These are phyloP conservation scores for Fusarium floridanum DNA, from an alignment of 2,329 filamentous ascomycete species.

Conservation along the genomic window DNA sequence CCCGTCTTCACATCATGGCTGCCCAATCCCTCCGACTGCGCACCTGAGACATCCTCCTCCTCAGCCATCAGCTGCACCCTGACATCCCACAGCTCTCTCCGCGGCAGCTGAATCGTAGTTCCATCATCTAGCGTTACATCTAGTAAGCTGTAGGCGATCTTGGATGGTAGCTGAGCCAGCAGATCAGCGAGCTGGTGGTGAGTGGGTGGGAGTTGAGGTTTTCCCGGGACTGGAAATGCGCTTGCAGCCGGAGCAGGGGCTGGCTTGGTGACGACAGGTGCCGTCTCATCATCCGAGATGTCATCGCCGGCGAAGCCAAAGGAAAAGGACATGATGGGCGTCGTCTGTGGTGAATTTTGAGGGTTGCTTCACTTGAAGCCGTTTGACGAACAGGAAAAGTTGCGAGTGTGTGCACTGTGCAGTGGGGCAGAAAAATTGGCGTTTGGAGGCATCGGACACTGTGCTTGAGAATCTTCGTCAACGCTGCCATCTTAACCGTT, in stretches of 20 bases:
- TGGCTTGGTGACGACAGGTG: conserved; percentile 33
- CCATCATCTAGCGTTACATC: conserved; percentile 70
- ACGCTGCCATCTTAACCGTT: conserved; percentile 24
- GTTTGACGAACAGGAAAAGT: conserved; percentile 30
- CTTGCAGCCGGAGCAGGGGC: conserved; percentile 45
- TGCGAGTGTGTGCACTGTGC: conserved; percentile 45
- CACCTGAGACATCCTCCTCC: conserved; percentile 61
- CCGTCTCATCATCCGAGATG: conserved; percentile 62
- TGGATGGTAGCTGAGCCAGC: conserved; percentile 75
- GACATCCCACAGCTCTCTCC: conserved; percentile 85
- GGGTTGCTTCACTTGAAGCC: conserved; percentile 10
- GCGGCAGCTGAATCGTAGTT: conserved; percentile 68
- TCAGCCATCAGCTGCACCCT: conserved; percentile 85
- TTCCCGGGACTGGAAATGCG: conserved; percentile 73
- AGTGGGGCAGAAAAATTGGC: conserved; percentile 37
- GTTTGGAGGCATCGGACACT: conserved; percentile 30
- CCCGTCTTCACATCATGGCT: conserved; percentile 83
- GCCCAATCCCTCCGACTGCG: conserved; percentile 64
- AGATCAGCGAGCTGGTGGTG: conserved; percentile 64
- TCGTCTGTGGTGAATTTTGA: conserved; percentile 8
- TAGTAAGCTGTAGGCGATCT: conserved; percentile 77
- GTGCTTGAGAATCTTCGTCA: conserved; percentile 36
- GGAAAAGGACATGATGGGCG: conserved; percentile 62
- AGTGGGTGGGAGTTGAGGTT: conserved; percentile 68
- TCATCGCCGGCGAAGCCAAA: conserved; percentile 75